These are phyloP conservation scores for Pseudogymnoascus destructans DNA, from an alignment of 2,329 filamentous ascomycete species.

Conservation along the genomic window DNA sequence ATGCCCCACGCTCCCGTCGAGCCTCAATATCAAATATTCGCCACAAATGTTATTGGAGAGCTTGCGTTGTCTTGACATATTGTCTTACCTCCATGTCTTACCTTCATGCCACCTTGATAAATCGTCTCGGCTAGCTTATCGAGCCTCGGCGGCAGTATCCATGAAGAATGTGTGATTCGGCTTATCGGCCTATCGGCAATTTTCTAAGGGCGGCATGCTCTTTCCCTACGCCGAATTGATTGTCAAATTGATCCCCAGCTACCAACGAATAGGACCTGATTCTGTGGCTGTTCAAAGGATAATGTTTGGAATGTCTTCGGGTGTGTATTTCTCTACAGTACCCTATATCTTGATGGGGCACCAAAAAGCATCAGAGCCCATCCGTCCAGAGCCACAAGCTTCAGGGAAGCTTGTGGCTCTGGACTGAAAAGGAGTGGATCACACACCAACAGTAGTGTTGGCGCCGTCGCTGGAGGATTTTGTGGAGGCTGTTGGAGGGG, in stretches of 20 bases:
- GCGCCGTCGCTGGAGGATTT: background rate
- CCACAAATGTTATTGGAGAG: no score
- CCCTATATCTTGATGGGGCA: background rate
- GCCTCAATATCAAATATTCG: no score
- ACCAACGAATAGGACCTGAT: background rate
- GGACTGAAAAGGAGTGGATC: background rate
- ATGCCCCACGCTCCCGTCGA: no score
- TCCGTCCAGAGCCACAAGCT: background rate
- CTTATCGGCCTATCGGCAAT: background rate
- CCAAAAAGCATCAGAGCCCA: background rate
- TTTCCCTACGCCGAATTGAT: background rate
- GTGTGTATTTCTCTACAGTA: background rate
- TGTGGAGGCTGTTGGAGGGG: background rate
- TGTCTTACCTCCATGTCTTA: background rate
- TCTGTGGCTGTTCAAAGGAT: background rate
- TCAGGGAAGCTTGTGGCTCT: background rate
- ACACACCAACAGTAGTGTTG: background rate
- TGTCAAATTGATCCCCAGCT: background rate
- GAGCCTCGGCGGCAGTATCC: background rate
- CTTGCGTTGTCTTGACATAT: background rate
- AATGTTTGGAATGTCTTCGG: background rate
- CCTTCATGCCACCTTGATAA: background rate
- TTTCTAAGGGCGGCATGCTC: background rate
- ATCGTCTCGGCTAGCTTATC: background rate
- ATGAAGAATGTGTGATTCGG: background rate